phyloP scores from a whole-genome alignment of 2,329 filamentous ascomycete species.

The Fusarium sp. region DNA sequence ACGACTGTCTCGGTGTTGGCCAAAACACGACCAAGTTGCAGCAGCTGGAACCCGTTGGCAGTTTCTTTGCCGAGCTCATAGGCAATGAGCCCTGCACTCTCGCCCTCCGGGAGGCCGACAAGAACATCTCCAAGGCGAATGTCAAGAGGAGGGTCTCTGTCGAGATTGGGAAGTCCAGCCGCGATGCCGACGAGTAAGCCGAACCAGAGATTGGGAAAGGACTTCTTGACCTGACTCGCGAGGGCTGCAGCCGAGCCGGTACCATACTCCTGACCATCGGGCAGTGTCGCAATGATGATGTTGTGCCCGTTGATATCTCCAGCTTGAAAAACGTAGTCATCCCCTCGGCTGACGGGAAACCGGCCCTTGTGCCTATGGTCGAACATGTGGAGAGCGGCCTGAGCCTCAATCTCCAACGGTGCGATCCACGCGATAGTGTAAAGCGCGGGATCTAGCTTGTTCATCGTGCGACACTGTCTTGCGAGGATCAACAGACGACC shows the following conservation, averaged over 20 bases:
- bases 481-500: neutral
- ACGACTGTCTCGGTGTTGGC: conserved; percentile 47
- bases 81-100: conserved; percentile 44
- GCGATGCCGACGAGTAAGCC: conserved; percentile 53
- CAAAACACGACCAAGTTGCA: conserved; percentile 42
- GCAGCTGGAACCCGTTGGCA: conserved; percentile 40
- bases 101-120: conserved; percentile 42
- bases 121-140: conserved; percentile 55
- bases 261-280: conserved; percentile 49
- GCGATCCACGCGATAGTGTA: conserved; percentile 55
- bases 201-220: conserved; percentile 52
- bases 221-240: conserved; percentile 49
- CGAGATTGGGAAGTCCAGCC: conserved; percentile 48
- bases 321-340: conserved; percentile 53
- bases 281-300: conserved; percentile 50
- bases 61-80: conserved; percentile 52
- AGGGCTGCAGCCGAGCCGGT: conserved; percentile 50
- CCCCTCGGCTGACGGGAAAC: conserved; percentile 47
- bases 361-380: conserved; percentile 48
- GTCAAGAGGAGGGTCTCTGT: conserved; percentile 41
- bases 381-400: conserved; percentile 50
- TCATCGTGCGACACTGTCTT: conserved; percentile 1
- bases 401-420: conserved; percentile 52
- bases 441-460: conserved; percentile 14
- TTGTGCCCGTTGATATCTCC: conserved; percentile 53